Evolutionary conservation across 257 asterid genomes (phyloP), one percentile per base, ranked within the genome.

Genomic region (Solanum lignicaule): DNA sequence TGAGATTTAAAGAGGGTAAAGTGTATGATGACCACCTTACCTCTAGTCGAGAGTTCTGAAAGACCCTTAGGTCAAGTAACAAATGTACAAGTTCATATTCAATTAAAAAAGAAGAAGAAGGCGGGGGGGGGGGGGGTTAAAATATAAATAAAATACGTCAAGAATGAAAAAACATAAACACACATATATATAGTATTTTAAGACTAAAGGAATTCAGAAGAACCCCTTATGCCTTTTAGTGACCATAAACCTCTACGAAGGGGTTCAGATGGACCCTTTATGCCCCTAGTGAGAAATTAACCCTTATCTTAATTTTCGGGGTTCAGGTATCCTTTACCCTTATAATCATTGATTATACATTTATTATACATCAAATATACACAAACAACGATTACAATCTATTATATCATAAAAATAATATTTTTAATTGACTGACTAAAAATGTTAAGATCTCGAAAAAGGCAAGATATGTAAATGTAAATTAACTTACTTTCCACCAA

Each of bases 41-140:
- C 11, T 0, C 10, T 1, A 55, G 0, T 0, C 0, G 1, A 52
- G 12, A 55, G 0, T 18, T 52, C 4, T 52, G 2, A 52, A 52
- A 52, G n/a, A 52, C 0, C 23, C 10, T 18, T 0, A 5, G 0
- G 0, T 46, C 58, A 14, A 46, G 20, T 46, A 46, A 14, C 7
- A 46, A 46, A 46, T 46, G 55, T 13, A 13, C 55, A 14, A 46
- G 55, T 46, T 46, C 58, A 46, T 14, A 46, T 14, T 14, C 7
- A 46, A 46, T 14, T 14, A 5, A 46, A 14, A 13, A 46, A 4
- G 3, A 46, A 0, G 5, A 11, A 4, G 18, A 9, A 0, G 5
- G 43, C 4, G 9, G 6, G 7, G 43, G 48, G 15, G 48, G 48
- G 0, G 3, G 7, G 6, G 0, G 55, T 14, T 46, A 46, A 48